Evolutionary conservation across 768 basidiomycete species (phyloP).

Genomic region (Tulasnella sp.): DNA sequence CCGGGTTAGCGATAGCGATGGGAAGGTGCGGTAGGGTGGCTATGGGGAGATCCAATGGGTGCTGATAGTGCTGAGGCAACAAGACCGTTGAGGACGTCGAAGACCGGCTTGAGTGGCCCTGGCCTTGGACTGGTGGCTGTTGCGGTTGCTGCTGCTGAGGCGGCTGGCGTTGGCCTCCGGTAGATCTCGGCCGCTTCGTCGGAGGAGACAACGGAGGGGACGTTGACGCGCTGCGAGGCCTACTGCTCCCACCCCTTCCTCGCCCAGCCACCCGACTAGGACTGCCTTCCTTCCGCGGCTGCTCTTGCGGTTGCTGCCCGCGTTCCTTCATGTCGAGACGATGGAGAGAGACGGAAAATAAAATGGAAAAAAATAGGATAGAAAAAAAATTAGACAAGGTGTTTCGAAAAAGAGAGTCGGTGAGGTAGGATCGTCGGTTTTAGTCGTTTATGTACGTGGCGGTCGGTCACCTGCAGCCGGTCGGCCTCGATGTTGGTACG

Average conservation of each 20-base stretch:
- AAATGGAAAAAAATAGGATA: slow-evolving; percentile 8
- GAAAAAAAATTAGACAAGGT: background rate
- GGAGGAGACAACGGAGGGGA: slow-evolving; percentile 1
- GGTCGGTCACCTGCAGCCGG: slow-evolving; percentile 14
- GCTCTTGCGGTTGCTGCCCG: background rate
- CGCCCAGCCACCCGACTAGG: slow-evolving; percentile 16
- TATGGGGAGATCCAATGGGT: slow-evolving; percentile 1
- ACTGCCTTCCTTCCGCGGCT: background rate
- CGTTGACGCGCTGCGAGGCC: slow-evolving; percentile 17
- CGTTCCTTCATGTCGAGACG: background rate
- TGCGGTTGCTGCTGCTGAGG: background rate
- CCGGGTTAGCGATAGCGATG: slow-evolving; percentile 11
- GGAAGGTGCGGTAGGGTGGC: background rate
- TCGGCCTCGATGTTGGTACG: slow-evolving; percentile 5
- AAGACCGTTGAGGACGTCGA: background rate
- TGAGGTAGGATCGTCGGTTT: slow-evolving; percentile 16
- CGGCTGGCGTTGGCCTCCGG: background rate
- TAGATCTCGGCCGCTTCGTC: background rate
- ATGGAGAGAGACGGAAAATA: background rate
- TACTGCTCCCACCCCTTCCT: slow-evolving; percentile 21
- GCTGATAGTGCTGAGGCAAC: background rate
- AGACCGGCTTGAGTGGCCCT: background rate
- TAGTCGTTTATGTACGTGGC: slow-evolving; percentile 16
- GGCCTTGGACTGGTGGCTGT: background rate
- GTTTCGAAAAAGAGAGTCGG: background rate